phyloP scores from a whole-genome alignment of 345 rosid species.

The Ceriops zippeliana region DNA sequence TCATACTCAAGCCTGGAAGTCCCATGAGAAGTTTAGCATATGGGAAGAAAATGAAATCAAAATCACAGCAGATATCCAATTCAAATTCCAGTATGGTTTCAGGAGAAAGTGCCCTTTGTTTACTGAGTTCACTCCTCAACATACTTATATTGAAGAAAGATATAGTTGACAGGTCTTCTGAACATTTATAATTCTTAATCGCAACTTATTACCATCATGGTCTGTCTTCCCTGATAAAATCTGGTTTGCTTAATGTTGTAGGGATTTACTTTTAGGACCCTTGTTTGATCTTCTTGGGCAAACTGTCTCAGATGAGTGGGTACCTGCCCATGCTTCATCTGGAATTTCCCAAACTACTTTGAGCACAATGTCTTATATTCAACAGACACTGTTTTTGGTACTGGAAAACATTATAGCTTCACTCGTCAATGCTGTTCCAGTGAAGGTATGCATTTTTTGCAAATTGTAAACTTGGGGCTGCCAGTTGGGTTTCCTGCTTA shows the following conservation, averaged over 20 bases:
- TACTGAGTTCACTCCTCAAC: constrained; percentile 70
- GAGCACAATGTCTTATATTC: constrained; percentile 39
- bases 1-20: constrained; percentile 39
- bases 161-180: constrained; percentile 59
- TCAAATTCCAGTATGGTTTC: constrained; percentile 25
- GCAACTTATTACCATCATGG: constrained; percentile 5
- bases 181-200: constrained; percentile 7
- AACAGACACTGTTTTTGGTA: constrained; percentile 59
- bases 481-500: constrained; percentile 5
- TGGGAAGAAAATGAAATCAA: constrained; percentile 52
- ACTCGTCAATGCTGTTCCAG: constrained; percentile 24
- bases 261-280: constrained; percentile 69
- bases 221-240: constrained; percentile 10
- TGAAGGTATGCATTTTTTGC: constrained; percentile 39
- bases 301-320: constrained; percentile 49
- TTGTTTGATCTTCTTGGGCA: constrained; percentile 69
- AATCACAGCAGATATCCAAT: constrained; percentile 24
- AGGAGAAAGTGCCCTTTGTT: constrained; percentile 45
- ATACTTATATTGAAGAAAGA: constrained; percentile 73
- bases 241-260: constrained; percentile 20
- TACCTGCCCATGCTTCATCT: constrained; percentile 38
- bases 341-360: constrained; percentile 35
- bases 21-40: constrained; percentile 25
- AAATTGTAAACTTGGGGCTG: too few species aligned
- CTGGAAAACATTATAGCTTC: constrained; percentile 65